Conservation (phyloP, 768 basidiomycete species). For the Tulasnella sp. region DNA sequence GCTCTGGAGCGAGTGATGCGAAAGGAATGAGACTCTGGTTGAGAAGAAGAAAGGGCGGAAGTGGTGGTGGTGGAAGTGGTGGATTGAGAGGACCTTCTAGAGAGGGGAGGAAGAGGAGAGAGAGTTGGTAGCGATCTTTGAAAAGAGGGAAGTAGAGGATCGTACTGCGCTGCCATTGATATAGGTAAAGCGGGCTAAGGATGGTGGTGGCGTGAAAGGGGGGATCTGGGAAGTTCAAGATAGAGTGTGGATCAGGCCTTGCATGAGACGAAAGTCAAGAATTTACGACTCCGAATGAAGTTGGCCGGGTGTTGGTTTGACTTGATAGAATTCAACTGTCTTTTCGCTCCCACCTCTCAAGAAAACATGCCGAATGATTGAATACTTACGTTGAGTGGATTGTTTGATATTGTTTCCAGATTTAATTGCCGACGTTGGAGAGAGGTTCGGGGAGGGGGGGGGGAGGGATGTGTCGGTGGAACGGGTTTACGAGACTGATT, state of each 20-base stretch:
- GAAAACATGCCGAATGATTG: no score
- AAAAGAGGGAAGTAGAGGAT: conserved; percentile 11
- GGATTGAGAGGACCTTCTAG: conserved; percentile 1
- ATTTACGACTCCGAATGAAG: background rate
- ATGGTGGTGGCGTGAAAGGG: conserved; percentile 6
- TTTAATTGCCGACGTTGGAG: no score
- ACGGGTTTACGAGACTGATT: no score
- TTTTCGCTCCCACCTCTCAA: no score
- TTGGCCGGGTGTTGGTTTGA: background rate
- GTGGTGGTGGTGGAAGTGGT: background rate
- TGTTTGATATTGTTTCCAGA: no score
- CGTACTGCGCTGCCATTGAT: conserved; percentile 6
- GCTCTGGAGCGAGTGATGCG: no score
- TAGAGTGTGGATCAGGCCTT: background rate
- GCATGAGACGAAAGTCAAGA: background rate
- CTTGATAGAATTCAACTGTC: no score
- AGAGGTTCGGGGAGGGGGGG: no score
- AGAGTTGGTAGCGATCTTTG: conserved; percentile 14
- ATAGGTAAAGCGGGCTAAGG: background rate
- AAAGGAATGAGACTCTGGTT: no score
- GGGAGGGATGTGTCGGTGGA: no score
- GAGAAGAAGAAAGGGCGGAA: background rate
- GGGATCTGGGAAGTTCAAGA: conserved; percentile 7
- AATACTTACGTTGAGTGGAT: no score
- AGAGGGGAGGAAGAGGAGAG: background rate